Evolutionary conservation across 1,284 basidiomycete species (phyloP).

Genomic region (Ceratobasidium sp.): DNA sequence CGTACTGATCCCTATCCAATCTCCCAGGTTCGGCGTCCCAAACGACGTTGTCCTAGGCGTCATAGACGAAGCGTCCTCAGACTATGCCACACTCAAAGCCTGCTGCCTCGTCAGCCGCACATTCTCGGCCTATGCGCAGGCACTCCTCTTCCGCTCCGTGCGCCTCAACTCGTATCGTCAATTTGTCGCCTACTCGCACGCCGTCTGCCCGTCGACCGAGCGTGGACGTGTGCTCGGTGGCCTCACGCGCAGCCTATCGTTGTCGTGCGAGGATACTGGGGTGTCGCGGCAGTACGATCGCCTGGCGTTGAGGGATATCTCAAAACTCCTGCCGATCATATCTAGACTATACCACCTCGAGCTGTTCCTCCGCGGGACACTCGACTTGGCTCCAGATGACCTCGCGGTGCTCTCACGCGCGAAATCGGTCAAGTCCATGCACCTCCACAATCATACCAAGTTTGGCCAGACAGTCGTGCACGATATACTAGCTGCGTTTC

Average conservation of each 20-base stretch:
- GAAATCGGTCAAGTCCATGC: constrained; percentile 29
- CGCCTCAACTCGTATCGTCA: constrained; percentile 20
- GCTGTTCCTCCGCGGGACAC: constrained; percentile 20
- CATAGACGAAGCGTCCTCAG: constrained; percentile 24
- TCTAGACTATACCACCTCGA: constrained; percentile 28
- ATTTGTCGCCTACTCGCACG: neutral
- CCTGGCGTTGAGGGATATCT: constrained; percentile 26
- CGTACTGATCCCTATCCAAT: neutral
- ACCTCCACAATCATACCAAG: constrained; percentile 29
- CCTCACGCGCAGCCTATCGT: constrained; percentile 27
- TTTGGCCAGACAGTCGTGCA: constrained; percentile 34
- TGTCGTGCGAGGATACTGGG: constrained; percentile 11
- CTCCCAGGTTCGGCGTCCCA: constrained; percentile 22
- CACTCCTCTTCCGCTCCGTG: constrained; percentile 30
- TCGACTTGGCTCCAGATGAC: constrained; percentile 20
- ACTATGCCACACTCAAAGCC: constrained; percentile 31
- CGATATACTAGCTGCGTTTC: constrained; percentile 27
- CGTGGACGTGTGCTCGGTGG: constrained; percentile 22
- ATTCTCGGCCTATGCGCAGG: constrained; percentile 34
- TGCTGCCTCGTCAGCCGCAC: constrained; percentile 39
- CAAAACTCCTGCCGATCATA: constrained; percentile 27
- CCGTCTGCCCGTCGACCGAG: constrained; percentile 24
- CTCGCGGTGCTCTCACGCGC: constrained; percentile 13
- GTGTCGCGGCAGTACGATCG: constrained; percentile 17
- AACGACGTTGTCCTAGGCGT: constrained; percentile 22